Conservation (phyloP, 176 grass and related monocot genomes). For the Bonia amplexicaulis region DNA sequence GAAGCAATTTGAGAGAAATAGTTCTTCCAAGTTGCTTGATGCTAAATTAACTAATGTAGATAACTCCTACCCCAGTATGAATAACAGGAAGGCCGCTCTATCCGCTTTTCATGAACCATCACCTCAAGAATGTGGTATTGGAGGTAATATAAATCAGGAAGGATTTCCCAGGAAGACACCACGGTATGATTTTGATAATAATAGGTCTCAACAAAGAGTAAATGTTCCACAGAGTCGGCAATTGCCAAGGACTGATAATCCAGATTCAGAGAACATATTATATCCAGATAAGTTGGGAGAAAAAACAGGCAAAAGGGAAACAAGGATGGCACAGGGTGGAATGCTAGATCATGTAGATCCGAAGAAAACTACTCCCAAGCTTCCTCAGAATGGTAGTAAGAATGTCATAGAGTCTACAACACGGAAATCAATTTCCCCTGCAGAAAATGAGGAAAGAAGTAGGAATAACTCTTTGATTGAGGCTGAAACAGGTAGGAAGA, state of each 20-base stretch:
- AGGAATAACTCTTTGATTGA: slow-evolving; percentile 53
- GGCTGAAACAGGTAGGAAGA: slow-evolving; percentile 41
- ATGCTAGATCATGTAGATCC: slow-evolving; percentile 38
- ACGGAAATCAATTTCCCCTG: slow-evolving; percentile 47
- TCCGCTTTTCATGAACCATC: slow-evolving; percentile 44
- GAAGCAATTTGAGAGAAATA: slow-evolving; percentile 84
- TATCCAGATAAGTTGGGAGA: slow-evolving; percentile 36
- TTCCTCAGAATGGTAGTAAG: slow-evolving; percentile 48
- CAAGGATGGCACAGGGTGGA: slow-evolving; percentile 24
- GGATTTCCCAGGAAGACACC: slow-evolving; percentile 31
- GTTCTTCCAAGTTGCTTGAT: slow-evolving; percentile 70
- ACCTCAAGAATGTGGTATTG: slow-evolving; percentile 33
- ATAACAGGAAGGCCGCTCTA: slow-evolving; percentile 38
- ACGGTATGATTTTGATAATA: slow-evolving; percentile 49
- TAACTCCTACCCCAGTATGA: slow-evolving; percentile 37
- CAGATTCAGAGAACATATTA: slow-evolving; percentile 41
- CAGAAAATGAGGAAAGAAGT: slow-evolving; percentile 53
- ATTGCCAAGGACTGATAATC: slow-evolving; percentile 43
- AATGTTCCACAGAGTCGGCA: slow-evolving; percentile 43
- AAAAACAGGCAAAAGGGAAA: slow-evolving; percentile 45
- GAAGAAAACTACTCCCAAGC: slow-evolving; percentile 26
- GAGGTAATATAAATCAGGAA: slow-evolving; percentile 39
- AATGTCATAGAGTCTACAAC: slow-evolving; percentile 27
- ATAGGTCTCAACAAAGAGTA: slow-evolving; percentile 45
- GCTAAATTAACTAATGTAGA: slow-evolving; percentile 41